Evolutionary conservation across 2,329 filamentous ascomycete genomes (phyloP).

Genomic region (Diaporthe humulicola): DNA sequence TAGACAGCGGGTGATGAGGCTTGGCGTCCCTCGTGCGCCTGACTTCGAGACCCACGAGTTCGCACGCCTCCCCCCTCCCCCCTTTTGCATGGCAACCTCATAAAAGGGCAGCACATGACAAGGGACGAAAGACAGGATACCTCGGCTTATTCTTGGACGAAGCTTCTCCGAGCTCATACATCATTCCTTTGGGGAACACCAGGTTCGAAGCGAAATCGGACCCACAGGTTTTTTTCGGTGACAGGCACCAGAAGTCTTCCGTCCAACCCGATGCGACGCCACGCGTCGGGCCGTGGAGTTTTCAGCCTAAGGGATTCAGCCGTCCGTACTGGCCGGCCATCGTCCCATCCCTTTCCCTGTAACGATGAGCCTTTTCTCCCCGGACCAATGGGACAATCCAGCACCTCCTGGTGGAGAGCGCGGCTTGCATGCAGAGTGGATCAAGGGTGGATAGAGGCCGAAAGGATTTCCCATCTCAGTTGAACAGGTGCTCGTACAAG

Average conservation of each 20-base stretch:
- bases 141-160: background rate
- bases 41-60: background rate
- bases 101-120: background rate
- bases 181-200: background rate
- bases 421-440: background rate
- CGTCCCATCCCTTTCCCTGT: constrained; percentile 7
- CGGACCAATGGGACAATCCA: constrained; percentile 3
- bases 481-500: constrained; percentile 3
- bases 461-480: constrained; percentile 18
- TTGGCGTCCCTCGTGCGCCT: background rate
- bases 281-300: constrained; percentile 25
- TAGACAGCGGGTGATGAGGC: background rate
- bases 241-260: background rate
- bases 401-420: background rate
- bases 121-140: background rate
- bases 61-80: no score
- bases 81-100: background rate
- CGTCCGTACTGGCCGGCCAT: background rate
- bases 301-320: constrained; percentile 1
- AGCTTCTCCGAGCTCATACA: background rate
- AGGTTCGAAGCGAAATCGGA: background rate
- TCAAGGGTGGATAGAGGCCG: background rate
- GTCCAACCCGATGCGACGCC: constrained; percentile 3
- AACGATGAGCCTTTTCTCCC: background rate
- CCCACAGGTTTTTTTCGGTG: background rate